phyloP scores from a whole-genome alignment of 306 rosid species.

The Sicyos edulis region DNA sequence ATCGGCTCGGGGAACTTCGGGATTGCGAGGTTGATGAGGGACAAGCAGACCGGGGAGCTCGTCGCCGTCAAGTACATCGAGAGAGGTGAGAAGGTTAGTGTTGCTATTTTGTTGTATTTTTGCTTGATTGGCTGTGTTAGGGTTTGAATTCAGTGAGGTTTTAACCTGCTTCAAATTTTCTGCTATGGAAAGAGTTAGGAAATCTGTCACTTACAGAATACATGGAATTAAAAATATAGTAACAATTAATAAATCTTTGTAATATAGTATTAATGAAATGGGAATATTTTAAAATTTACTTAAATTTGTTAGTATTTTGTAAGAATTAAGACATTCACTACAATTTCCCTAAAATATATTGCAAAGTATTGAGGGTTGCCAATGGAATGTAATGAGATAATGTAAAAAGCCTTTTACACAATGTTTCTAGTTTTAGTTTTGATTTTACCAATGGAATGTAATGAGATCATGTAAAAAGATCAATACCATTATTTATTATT shows the following conservation, averaged over 20 bases:
- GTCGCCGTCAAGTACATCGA: slow-evolving; percentile 96
- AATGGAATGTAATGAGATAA: no score
- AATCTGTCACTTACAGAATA: no score
- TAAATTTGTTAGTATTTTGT: no score
- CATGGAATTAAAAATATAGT: no score
- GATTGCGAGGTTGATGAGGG: slow-evolving; percentile 90
- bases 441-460: neutral
- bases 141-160: neutral
- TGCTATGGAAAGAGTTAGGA: no score
- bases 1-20: slow-evolving; percentile 95
- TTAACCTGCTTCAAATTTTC: neutral
- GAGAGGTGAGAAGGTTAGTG: slow-evolving; percentile 95
- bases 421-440: neutral
- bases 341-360: no score
- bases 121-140: neutral
- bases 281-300: no score
- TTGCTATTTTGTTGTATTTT: neutral
- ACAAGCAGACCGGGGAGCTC: slow-evolving; percentile 75
- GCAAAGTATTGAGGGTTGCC: neutral
- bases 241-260: no score
- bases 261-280: no score
- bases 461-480: neutral
- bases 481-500: neutral
- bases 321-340: no score
- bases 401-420: neutral